phyloP scores from a whole-genome alignment of 352 stramenopile species.

The Pythium coloratum region DNA sequence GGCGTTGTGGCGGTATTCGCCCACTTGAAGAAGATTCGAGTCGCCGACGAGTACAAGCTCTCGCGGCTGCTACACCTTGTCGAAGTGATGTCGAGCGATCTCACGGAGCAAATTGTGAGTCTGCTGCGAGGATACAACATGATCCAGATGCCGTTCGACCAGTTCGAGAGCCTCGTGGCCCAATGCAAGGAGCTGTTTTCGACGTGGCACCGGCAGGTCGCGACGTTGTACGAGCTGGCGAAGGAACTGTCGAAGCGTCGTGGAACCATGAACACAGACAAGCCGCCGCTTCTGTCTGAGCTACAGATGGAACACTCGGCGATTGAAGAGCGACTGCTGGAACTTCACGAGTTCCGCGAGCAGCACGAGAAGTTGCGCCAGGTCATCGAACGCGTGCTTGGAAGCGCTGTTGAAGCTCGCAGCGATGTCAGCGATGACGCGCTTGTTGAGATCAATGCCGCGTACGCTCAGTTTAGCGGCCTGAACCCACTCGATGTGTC shows the following conservation, averaged over 20 bases:
- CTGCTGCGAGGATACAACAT: conserved; percentile 82
- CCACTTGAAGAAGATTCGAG: conserved; percentile 90
- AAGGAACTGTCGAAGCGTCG: conserved; percentile 87
- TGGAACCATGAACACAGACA: conserved; percentile 81
- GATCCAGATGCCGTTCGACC: conserved; percentile 81
- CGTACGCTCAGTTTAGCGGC: conserved; percentile 81
- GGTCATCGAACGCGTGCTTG: conserved; percentile 87
- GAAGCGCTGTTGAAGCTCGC: conserved; percentile 45
- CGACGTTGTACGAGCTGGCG: conserved; percentile 81
- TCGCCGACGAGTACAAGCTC: conserved; percentile 88
- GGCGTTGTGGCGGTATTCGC: conserved; percentile 82
- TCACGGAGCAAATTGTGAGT: conserved; percentile 80
- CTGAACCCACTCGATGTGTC: conserved; percentile 88
- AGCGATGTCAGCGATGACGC: conserved; percentile 79
- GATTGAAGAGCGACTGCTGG: conserved; percentile 86
- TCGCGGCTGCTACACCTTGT: conserved; percentile 75
- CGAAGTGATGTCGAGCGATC: conserved; percentile 86
- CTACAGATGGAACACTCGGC: conserved; percentile 84
- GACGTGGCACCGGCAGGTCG: conserved; percentile 85
- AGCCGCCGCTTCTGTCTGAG: conserved; percentile 75
- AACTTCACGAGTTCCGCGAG: conserved; percentile 90
- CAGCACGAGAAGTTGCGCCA: conserved; percentile 90
- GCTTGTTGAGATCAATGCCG: conserved; percentile 85
- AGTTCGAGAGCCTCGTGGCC: conserved; percentile 75
- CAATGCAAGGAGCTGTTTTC: conserved; percentile 85